phyloP scores from a whole-genome alignment of 2,329 filamentous ascomycete genomes.

The Teratosphaeriaceae sp. region DNA sequence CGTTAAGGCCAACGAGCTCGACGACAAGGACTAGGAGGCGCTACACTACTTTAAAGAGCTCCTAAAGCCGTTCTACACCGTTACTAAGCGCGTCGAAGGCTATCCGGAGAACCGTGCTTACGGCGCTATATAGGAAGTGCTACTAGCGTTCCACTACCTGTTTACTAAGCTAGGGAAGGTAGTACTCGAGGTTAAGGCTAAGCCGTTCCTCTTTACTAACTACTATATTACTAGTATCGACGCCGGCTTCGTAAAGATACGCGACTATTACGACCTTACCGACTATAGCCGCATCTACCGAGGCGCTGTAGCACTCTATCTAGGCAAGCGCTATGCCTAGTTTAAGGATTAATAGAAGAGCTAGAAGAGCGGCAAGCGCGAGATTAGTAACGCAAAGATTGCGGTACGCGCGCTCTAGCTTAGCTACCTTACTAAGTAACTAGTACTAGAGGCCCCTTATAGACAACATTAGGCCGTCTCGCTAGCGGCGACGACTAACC shows the following conservation, averaged over 20 bases:
- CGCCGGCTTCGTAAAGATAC: conserved; percentile 4
- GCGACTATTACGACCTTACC: conserved; percentile 4
- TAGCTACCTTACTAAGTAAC: not conserved
- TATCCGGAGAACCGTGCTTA: not conserved
- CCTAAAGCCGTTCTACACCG: conserved; percentile 4
- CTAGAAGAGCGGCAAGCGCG: not conserved
- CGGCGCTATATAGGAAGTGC: conserved; percentile 5
- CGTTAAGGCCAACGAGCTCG: conserved; percentile 2
- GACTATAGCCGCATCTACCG: conserved; percentile 3
- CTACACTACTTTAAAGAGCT: conserved; percentile 4
- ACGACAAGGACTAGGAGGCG: conserved; percentile 3
- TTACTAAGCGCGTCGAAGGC: conserved; percentile 6
- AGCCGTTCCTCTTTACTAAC: not conserved
- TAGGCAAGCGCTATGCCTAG: not conserved
- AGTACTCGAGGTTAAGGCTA: not conserved
- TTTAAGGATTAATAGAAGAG: not conserved
- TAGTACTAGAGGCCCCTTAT: not conserved
- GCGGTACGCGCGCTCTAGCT: not conserved
- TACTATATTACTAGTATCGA: conserved; percentile 1
- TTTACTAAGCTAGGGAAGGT: conserved; percentile 1
- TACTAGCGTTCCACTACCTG: conserved; percentile 6
- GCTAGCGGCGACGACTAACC: no score
- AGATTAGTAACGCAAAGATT: not conserved
- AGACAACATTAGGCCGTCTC: no score
- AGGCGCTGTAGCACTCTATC: conserved; percentile 1